Evolutionary conservation across 257 asterid genomes (phyloP), one percentile per base, ranked within the genome.

Genomic region (Avicennia marina): DNA sequence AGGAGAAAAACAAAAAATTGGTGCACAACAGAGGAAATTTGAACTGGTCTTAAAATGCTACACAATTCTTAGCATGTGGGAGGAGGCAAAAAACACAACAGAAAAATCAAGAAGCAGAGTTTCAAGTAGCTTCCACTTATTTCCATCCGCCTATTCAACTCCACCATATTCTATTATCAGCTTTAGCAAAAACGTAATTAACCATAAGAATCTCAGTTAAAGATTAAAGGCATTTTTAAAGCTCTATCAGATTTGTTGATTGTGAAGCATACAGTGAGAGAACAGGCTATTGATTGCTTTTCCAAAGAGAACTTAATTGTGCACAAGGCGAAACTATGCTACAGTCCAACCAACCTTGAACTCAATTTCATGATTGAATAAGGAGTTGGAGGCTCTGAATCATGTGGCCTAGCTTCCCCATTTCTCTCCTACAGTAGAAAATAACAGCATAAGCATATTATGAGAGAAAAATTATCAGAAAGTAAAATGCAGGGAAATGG

Each of bases 341-440:
- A 2, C 29, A 2, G 11, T 4, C 8, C 13, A 15, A 61, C 84
- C 53, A 64, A 91, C 98, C 98, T 85, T 56, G 95, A 85, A 64
- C 72, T 78, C 79, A 78, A 50, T 64, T 85, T 88, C 78, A 72
- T 48, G 54, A 85, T 71, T 15, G 86, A 63, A 77, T 73, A 85
- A 20, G 95, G 94, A 51, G 91, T 81, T 55, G 90, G 83, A 64
- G 95, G 90, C 74, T 88, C 95, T 17, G 72, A 52, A 11, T 85
- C 98, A 34, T 76, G 86, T 63, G 66, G 64, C 63, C 72, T 87
- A 69, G 71, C 72, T 62, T 91, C 96, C 68, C 87, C 88, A 54
- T 75, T 83, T 71, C 94, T 83, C 76, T 88, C 94, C 98, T 88
- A 68, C 68, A 69, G 24, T 52, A 68, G 38, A 69, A 67, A 46